Percentiles rank a stretch among this genome's conserved stretches.
Evolutionary conservation across 2,329 filamentous ascomycete genomes (phyloP).

Genomic region (Ceratocystis diversiconidia): DNA sequence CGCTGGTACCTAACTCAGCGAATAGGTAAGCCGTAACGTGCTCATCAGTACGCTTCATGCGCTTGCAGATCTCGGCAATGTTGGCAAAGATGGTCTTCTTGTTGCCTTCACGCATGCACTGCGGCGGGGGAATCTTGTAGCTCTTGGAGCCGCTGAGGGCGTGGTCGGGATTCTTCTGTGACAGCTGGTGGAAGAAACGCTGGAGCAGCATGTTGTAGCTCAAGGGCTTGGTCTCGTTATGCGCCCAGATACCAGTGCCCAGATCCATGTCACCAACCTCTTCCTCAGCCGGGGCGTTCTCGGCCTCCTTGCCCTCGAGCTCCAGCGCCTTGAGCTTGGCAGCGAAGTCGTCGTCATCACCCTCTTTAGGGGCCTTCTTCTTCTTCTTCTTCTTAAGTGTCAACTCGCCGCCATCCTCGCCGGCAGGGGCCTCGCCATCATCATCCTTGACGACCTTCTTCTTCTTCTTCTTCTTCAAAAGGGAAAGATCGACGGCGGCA

Average conservation of each 20-base stretch:
- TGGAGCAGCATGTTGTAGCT: conserved; percentile 72
- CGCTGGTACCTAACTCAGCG: conserved; percentile 92
- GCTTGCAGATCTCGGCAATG: conserved; percentile 95
- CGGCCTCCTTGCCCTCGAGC: conserved; percentile 49
- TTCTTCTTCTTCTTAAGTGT: conserved; percentile 78
- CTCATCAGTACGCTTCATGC: conserved; percentile 98
- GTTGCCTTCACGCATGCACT: conserved; percentile 99
- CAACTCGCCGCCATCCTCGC: conserved; percentile 40
- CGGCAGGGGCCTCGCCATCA: conserved; percentile 32
- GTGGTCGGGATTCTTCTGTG: conserved; percentile 94
- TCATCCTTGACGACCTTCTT: conserved; percentile 38
- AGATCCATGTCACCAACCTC: conserved; percentile 67
- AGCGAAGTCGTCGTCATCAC: conserved; percentile 47
- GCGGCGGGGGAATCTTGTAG: conserved; percentile 98
- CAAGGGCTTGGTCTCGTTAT: conserved; percentile 64
- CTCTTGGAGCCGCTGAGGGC: conserved; percentile 77
- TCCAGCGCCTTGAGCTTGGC: conserved; percentile 49
- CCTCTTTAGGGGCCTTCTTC: conserved; percentile 35
- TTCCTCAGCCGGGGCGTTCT: conserved; percentile 37
- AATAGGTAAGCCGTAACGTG: conserved; percentile 96
- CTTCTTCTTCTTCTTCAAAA: conserved; percentile 71
- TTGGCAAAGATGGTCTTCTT: conserved; percentile 99
- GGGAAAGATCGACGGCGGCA: conserved; percentile 34
- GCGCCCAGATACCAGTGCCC: conserved; percentile 81
- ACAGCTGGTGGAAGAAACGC: conserved; percentile 88